Evolutionary conservation across 2,329 filamentous ascomycete genomes (phyloP), one percentile per base, ranked within the genome.

Genomic region (Penicillium hesseltinei): DNA sequence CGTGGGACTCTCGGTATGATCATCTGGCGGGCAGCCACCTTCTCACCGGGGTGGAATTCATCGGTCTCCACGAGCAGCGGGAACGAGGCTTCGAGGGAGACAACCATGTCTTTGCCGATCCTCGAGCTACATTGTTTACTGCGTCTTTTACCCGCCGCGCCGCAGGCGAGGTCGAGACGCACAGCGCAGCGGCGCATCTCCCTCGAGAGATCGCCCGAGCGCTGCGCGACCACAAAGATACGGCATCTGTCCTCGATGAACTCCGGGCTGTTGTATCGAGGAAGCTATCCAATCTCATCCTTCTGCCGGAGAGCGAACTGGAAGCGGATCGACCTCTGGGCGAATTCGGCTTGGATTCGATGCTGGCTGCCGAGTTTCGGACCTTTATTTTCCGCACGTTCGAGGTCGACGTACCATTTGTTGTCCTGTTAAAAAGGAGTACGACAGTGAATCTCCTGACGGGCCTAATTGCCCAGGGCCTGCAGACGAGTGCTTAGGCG

Each of bases 311-410:
- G 5, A 42, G 21, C 19, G 39, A 42, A 10, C 23, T 62, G 5
- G 43, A 56, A 17, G n/a, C 35, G 1, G 31, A 25, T 17, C 44
- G 43, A 4, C 35, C 47, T 4, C 40, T 67, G 2, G 52, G 59
- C 1, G 45, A 47, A 3, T 65, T 59, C 19, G 68, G 65, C 10
- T 40, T 70, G 53, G 67, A 70, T 48, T 64, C 59, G 39, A 68
- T 70, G 66, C 56, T 69, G 29, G 66, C 62, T 10, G 60, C 65
- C 3, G 67, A 70, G 55, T 61, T 70, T 17, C 56, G 68, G 4
- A 61, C 48, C 7, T 68, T 58, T 56, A 48, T 69, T 10, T 67
- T 62, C 40, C 44, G 59, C 23, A 33, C 31, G 3, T 61, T 66
- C 15, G 46, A 52, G 10, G 54, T 65, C 25, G 64, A 69, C 51